Percentiles rank a stretch among this genome's conserved stretches.
Conservation (phyloP, 2,329 filamentous ascomycete genomes). For the Arthrobotrys pseudoclavata region DNA sequence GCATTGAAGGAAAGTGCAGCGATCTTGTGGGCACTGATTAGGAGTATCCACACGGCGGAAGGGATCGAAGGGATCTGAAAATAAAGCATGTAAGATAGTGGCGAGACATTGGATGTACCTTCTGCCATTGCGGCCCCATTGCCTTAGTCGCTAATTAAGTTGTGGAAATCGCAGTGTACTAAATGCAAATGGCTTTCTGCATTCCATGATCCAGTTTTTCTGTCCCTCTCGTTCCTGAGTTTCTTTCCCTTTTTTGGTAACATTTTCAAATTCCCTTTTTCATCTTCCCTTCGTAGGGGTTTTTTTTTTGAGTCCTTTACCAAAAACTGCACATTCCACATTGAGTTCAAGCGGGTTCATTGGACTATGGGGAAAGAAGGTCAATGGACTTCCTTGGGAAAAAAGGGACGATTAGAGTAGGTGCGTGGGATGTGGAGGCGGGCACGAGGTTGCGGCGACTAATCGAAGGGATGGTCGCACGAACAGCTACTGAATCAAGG, state of each 20-base stretch:
- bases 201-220: constrained; percentile 19
- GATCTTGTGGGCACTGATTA: neutral
- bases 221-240: constrained; percentile 28
- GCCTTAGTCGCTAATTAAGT: constrained; percentile 10
- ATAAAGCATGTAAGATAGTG: constrained; percentile 28
- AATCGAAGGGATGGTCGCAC: constrained; percentile 32
- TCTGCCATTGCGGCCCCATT: constrained; percentile 1
- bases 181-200: constrained; percentile 32
- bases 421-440: constrained; percentile 5
- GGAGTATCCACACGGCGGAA: constrained; percentile 18
- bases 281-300: neutral
- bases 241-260: constrained; percentile 14
- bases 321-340: constrained; percentile 50
- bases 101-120: constrained; percentile 35
- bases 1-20: neutral
- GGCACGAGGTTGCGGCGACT: constrained; percentile 38
- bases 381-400: constrained; percentile 3
- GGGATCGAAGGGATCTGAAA: constrained; percentile 2
- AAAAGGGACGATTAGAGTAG: constrained; percentile 29
- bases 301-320: constrained; percentile 13
- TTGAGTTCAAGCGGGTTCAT: neutral
- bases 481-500: constrained; percentile 33
- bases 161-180: neutral
- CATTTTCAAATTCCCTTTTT: neutral
- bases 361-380: constrained; percentile 33